These are phyloP conservation scores for Stipa capillata DNA, from an alignment of 176 grass and related monocot genomes.

Conservation along the genomic window DNA sequence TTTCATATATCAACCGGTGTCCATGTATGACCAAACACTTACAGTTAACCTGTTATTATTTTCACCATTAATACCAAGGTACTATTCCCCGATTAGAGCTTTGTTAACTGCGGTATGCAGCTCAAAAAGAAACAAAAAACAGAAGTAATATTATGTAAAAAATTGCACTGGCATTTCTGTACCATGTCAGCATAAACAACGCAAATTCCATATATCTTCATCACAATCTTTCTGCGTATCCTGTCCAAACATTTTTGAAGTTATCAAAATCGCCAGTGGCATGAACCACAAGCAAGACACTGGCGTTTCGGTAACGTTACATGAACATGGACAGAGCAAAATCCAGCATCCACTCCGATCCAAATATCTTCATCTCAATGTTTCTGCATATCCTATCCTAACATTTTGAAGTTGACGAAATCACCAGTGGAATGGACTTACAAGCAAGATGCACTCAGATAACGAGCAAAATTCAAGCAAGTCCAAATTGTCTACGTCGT, in stretches of 20 bases:
- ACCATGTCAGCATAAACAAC: not conserved
- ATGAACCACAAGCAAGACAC: not conserved
- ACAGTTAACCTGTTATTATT: not conserved
- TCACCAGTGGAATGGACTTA: not conserved
- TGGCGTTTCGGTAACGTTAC: not conserved
- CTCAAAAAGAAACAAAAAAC: not conserved
- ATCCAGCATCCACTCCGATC: not conserved
- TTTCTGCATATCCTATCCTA: not conserved
- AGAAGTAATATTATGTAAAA: too few relatives aligned
- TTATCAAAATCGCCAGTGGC: not conserved
- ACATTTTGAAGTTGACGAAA: not conserved
- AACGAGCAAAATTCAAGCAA: not conserved
- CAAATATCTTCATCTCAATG: not conserved
- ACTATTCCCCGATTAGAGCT: not conserved
- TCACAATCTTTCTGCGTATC: not conserved
- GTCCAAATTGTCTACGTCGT: not conserved
- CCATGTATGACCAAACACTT: conserved; percentile 8
- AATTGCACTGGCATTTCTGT: not conserved
- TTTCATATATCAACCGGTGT: conserved; percentile 4
- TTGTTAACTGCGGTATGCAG: not conserved
- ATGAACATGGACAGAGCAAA: not conserved
- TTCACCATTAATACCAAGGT: not conserved
- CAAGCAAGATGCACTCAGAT: not conserved
- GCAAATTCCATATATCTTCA: not conserved
- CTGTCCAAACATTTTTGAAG: not conserved